Conservation (phyloP, 306 rosid species). For the Quercus ilex region DNA sequence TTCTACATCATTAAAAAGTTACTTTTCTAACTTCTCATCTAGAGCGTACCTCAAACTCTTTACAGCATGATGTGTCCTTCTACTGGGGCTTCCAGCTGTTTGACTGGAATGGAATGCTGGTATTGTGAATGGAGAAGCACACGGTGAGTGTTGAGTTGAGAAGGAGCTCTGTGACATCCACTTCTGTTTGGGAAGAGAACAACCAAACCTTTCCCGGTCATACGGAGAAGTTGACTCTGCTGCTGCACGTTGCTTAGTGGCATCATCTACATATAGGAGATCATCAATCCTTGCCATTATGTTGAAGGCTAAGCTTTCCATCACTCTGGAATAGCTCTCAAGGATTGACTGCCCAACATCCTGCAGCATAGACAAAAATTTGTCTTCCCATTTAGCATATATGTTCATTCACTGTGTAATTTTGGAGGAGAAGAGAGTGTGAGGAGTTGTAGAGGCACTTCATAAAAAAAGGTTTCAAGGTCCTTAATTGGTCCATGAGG, state of each 20-base stretch:
- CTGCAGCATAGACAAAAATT: conserved; percentile 19
- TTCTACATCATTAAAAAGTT: conserved; percentile 3
- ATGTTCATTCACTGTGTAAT: background rate
- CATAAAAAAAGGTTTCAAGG: background rate
- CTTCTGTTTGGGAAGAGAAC: conserved; percentile 18
- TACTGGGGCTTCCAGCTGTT: background rate
- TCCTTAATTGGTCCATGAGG: background rate
- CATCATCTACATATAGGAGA: conserved; percentile 41
- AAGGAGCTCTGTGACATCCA: conserved; percentile 19
- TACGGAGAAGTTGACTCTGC: conserved; percentile 10
- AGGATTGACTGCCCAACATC: conserved; percentile 48
- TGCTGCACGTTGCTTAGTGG: conserved; percentile 31
- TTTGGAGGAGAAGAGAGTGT: background rate
- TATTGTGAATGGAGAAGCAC: conserved; percentile 14
- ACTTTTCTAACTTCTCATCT: conserved; percentile 24
- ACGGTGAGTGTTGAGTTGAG: conserved; percentile 5
- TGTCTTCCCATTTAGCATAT: background rate
- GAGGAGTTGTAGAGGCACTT: background rate
- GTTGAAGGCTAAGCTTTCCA: conserved; percentile 54
- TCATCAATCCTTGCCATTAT: conserved; percentile 51
- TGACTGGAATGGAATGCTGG: conserved; percentile 3
- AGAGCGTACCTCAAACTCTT: background rate
- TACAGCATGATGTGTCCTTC: conserved; percentile 5
- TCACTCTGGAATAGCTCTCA: conserved; percentile 52
- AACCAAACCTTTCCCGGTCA: conserved; percentile 24